These are phyloP conservation scores for Hevea brasiliensis DNA, from an alignment of 345 rosid species.

Conservation along the genomic window DNA sequence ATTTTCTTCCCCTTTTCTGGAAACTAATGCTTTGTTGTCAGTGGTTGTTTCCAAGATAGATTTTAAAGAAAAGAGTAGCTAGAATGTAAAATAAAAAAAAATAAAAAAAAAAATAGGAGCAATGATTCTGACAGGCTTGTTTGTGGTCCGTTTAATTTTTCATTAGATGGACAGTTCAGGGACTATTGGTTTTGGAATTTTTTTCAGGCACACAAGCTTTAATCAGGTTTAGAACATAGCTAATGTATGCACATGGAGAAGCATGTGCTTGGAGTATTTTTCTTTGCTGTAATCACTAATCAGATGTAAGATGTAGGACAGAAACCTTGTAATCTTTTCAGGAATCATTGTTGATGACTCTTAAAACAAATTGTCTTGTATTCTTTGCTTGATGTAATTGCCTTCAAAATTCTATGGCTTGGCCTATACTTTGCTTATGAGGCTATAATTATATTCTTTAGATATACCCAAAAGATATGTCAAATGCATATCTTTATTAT, in stretches of 20 bases:
- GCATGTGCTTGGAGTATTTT: conserved; percentile 1
- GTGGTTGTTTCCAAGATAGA: conserved; percentile 3
- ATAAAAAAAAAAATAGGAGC: conserved; percentile 22
- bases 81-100: no score
- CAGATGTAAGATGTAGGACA: neutral
- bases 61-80: neutral
- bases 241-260: neutral
- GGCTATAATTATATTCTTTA: no score
- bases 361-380: no score
- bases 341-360: no score
- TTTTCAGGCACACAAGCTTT: neutral
- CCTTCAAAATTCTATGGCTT: no score
- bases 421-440: no score
- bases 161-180: neutral
- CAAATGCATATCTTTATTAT: no score
- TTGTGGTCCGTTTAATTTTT: neutral
- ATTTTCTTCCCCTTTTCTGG: neutral
- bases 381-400: no score
- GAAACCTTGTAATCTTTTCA: neutral
- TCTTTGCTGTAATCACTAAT: neutral
- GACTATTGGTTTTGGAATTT: neutral
- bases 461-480: no score
- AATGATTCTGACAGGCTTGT: neutral
- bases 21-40: conserved; percentile 12
- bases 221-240: neutral